These are phyloP conservation scores for Venustampulla echinocandica DNA, from an alignment of 495 filamentous ascomycete genomes.

Conservation along the genomic window DNA sequence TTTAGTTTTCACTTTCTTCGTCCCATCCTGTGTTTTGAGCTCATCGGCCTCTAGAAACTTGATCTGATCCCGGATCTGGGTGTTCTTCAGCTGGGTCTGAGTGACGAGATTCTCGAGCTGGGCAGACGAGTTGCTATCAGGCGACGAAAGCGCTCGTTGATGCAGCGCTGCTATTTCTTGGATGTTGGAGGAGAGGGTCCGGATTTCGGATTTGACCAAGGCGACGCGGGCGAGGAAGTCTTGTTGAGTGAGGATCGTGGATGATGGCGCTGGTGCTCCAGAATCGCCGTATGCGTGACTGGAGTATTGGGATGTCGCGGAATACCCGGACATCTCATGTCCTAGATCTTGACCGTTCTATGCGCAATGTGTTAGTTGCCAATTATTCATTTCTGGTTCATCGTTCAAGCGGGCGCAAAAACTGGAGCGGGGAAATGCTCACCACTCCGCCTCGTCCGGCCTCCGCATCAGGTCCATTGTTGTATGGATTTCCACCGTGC, in stretches of 20 bases:
- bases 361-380: too few species aligned
- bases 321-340: constrained; percentile 22
- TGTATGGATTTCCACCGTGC: constrained; percentile 36
- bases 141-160: constrained; percentile 47
- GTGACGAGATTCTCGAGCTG: constrained; percentile 44
- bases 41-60: constrained; percentile 56
- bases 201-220: constrained; percentile 48
- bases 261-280: constrained; percentile 14
- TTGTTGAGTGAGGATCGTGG: constrained; percentile 36
- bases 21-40: constrained; percentile 43
- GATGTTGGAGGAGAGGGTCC: constrained; percentile 44
- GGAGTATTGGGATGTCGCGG: constrained; percentile 17
- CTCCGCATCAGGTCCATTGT: constrained; percentile 19
- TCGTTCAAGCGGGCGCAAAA: neutral
- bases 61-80: constrained; percentile 58
- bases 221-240: constrained; percentile 55
- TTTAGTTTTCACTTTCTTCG: constrained; percentile 46
- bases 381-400: neutral
- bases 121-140: constrained; percentile 36
- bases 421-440: neutral
- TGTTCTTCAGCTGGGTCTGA: constrained; percentile 57
- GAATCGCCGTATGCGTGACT: constrained; percentile 11
- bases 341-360: constrained; percentile 8
- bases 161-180: constrained; percentile 49
- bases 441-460: constrained; percentile 10